phyloP scores from a whole-genome alignment of 345 rosid genomes.

The Sonneratia alba region DNA sequence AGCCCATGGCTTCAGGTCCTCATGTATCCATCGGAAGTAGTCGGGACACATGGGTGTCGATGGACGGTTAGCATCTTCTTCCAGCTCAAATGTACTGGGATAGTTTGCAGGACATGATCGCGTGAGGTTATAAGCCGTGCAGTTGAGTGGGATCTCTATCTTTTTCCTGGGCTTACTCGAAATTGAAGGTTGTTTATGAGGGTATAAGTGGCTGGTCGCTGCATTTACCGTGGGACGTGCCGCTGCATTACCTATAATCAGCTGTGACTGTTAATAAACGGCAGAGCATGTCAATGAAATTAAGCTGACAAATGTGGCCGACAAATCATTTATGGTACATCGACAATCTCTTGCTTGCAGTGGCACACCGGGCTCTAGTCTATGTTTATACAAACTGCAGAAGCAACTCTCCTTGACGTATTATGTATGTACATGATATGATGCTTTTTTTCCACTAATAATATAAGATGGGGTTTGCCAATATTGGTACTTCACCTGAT shows the following conservation, averaged over 20 bases:
- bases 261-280: conserved; percentile 9
- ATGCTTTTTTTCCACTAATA: too few relatives aligned
- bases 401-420: too few relatives aligned
- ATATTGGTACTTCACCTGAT: too few relatives aligned
- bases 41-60: conserved; percentile 43
- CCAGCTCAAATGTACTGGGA: conserved; percentile 10
- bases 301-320: not conserved
- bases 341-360: not conserved
- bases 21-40: conserved; percentile 93
- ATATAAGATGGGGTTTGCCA: too few relatives aligned
- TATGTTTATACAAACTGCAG: too few relatives aligned
- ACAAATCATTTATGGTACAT: not conserved
- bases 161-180: conserved; percentile 16
- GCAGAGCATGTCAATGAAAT: not conserved
- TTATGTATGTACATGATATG: too few relatives aligned
- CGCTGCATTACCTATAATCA: conserved; percentile 1
- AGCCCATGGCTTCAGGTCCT: conserved; percentile 82
- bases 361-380: not conserved
- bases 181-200: not conserved
- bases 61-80: conserved; percentile 14
- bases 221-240: not conserved
- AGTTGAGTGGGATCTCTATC: conserved; percentile 36
- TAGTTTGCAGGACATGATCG: conserved; percentile 33
- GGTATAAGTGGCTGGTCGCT: not conserved
- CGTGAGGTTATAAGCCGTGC: conserved; percentile 24